A percentile compares a stretch with the other conserved stretches of the same genome.
Evolutionary conservation across 2,329 filamentous ascomycete species (phyloP).

Genomic region (Aspergillus transmontanensis): DNA sequence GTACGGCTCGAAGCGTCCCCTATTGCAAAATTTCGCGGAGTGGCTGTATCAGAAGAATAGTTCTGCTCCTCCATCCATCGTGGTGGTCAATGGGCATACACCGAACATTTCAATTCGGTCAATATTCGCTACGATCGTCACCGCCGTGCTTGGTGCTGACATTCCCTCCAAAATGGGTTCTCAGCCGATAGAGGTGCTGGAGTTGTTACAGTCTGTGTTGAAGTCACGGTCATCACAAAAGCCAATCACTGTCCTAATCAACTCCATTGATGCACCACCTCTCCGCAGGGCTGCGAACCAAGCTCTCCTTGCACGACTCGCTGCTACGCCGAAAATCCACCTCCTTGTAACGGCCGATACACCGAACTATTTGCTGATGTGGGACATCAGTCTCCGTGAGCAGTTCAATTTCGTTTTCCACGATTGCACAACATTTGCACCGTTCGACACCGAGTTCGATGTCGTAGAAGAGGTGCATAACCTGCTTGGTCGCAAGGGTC

Average conservation of each 20-base stretch:
- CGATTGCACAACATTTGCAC: conserved; percentile 86
- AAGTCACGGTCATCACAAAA: conserved; percentile 45
- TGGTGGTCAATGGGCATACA: conserved; percentile 83
- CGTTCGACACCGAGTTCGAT: conserved; percentile 74
- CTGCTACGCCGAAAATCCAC: conserved; percentile 70
- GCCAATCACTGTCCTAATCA: conserved; percentile 70
- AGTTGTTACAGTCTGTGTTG: conserved; percentile 66
- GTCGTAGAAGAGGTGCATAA: conserved; percentile 89
- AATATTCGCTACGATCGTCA: conserved; percentile 62
- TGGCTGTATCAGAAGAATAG: conserved; percentile 59
- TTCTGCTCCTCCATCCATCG: conserved; percentile 59
- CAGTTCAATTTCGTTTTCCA: conserved; percentile 88
- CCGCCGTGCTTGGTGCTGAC: conserved; percentile 56
- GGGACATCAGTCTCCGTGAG: conserved; percentile 83
- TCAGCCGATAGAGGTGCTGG: conserved; percentile 69
- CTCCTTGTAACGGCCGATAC: conserved; percentile 84
- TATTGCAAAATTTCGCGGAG: conserved; percentile 75
- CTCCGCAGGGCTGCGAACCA: conserved; percentile 74
- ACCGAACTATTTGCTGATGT: conserved; percentile 82
- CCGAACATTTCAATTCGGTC: conserved; percentile 48
- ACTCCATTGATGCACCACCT: conserved; percentile 80
- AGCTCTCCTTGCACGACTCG: conserved; percentile 73
- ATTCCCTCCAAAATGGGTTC: conserved; percentile 57
- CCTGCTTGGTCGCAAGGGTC: conserved; percentile 77
- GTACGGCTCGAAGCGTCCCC: conserved; percentile 81